A percentile compares a stretch with the other conserved stretches of the same genome.
These are phyloP conservation scores for Stachybotrys elegans DNA, from an alignment of 2,329 filamentous ascomycete species.

Conservation along the genomic window DNA sequence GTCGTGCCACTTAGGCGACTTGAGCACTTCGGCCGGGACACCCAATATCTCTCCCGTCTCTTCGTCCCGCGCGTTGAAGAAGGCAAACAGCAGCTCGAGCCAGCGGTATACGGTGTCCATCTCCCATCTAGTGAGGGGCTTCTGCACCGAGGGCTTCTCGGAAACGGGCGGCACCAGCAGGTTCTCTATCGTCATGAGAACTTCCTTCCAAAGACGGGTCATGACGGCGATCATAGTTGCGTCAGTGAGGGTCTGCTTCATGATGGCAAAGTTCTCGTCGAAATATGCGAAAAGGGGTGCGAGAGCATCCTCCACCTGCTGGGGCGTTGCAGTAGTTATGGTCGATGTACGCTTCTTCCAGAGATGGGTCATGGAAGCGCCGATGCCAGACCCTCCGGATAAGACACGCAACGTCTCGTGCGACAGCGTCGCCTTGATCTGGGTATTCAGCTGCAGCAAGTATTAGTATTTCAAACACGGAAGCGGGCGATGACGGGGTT, in stretches of 20 bases:
- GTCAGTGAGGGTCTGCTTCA: constrained; percentile 93
- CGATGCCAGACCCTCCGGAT: constrained; percentile 62
- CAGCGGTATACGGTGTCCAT: constrained; percentile 93
- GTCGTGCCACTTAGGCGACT: constrained; percentile 97
- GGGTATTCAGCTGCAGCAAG: constrained; percentile 85
- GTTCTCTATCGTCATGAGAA: constrained; percentile 83
- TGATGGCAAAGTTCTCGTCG: constrained; percentile 97
- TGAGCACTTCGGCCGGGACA: constrained; percentile 84
- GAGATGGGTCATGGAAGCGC: constrained; percentile 68
- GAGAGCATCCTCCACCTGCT: constrained; percentile 75
- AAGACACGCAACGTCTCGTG: constrained; percentile 72
- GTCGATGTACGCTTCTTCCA: constrained; percentile 57
- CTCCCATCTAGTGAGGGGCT: constrained; percentile 78
- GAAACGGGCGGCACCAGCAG: constrained; percentile 90
- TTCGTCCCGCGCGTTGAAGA: constrained; percentile 92
- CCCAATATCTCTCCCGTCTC: constrained; percentile 75
- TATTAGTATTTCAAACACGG: constrained; percentile 4
- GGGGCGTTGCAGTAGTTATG: constrained; percentile 56
- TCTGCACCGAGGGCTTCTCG: constrained; percentile 86
- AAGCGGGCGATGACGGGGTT: neutral
- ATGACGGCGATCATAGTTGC: constrained; percentile 98
- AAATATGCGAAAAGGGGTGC: constrained; percentile 89
- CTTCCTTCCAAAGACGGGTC: constrained; percentile 97
- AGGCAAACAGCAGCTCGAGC: constrained; percentile 84
- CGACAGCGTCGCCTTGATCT: constrained; percentile 87